Conservation (phyloP, 2,329 filamentous ascomycete species). For the Phyllachora maydis region DNA sequence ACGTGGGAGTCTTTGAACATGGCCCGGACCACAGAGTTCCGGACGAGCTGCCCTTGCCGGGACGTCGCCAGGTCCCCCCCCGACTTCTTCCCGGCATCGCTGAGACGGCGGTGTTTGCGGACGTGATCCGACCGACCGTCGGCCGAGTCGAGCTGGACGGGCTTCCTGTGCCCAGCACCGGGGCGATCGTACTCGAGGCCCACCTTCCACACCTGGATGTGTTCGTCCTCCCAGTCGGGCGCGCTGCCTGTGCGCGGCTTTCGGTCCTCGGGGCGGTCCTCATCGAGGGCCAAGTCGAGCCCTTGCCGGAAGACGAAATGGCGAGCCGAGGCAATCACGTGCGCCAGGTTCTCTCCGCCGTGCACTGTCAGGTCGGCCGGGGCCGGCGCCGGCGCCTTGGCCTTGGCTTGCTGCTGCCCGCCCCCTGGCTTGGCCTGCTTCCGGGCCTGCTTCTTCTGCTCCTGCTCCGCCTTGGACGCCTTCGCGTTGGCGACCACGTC, state of each 20-base stretch:
- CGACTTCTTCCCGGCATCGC: too few relatives aligned
- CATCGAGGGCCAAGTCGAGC: too few relatives aligned
- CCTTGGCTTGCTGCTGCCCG: constrained; percentile 11
- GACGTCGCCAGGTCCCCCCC: too few relatives aligned
- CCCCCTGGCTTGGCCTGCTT: too few relatives aligned
- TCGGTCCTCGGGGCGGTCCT: constrained; percentile 31
- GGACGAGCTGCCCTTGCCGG: too few relatives aligned
- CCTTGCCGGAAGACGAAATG: constrained; percentile 74
- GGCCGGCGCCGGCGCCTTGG: neutral
- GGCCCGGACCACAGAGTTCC: too few relatives aligned
- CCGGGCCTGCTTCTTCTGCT: constrained; percentile 16
- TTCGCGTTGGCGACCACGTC: constrained; percentile 34
- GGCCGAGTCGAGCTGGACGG: too few relatives aligned
- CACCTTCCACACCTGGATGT: constrained; percentile 72
- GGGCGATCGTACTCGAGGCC: too few relatives aligned
- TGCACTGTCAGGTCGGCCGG: constrained; percentile 29
- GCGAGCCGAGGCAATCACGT: constrained; percentile 64
- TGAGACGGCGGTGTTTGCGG: too few relatives aligned
- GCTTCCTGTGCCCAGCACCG: too few relatives aligned
- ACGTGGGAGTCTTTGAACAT: too few relatives aligned
- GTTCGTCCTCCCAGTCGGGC: constrained; percentile 57
- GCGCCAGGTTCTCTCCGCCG: constrained; percentile 60
- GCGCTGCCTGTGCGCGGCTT: constrained; percentile 14
- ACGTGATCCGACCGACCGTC: too few relatives aligned
- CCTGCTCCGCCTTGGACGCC: constrained; percentile 17